Base-by-base conservation (phyloP, 169 alveolate genomes). In the Cryptosporidium meleagridis region DNA sequence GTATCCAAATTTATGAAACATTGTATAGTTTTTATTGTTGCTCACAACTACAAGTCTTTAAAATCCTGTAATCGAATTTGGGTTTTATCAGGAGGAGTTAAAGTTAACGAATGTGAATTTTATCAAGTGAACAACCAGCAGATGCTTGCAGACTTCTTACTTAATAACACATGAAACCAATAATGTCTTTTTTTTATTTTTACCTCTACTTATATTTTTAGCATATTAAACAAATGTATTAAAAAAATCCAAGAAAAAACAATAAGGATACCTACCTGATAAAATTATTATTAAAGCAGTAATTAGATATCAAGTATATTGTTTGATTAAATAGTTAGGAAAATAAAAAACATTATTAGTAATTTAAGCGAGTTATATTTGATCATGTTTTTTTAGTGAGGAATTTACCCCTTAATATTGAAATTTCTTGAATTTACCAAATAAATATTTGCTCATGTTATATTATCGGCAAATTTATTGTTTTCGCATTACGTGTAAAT, bases 1-100 rank as follows among this genome's bases (percentile, higher is more conserved):
- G 44, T 73, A 53, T 73, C 71, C 59, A 73, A 53, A 18, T 73
- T 53, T 35, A 73, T 73, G 86, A 73, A 55, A 45, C 86, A 73
- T 6, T 73, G 86, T 33, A 33, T 73, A 37, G 86, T 73, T 53
- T 73, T 73, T 21, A 73, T 73, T 6, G 86, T 73, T 29, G 86
- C 86, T 12, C 86, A 73, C 65, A 73, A 73, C 44, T 73, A 53
- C 45, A 73, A 73, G 41, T 73, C 86, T 5, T 69, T 73, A 10
- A 73, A 58, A 39, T 55, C 44, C 4, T 73, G 86, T 37, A 55
- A 55, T 35, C 29, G 70, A 37, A 73, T 73, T 10, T 73, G 86
- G 86, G 51, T 73, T n/a, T 59, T 73, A 33, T 73, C 86, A 3
- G 45, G 58, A n/a, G 86, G 86, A 10, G 10, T 14, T 2, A 73